phyloP scores from a whole-genome alignment of 2,329 filamentous ascomycete species.

The Ascochyta clinopodiicola region DNA sequence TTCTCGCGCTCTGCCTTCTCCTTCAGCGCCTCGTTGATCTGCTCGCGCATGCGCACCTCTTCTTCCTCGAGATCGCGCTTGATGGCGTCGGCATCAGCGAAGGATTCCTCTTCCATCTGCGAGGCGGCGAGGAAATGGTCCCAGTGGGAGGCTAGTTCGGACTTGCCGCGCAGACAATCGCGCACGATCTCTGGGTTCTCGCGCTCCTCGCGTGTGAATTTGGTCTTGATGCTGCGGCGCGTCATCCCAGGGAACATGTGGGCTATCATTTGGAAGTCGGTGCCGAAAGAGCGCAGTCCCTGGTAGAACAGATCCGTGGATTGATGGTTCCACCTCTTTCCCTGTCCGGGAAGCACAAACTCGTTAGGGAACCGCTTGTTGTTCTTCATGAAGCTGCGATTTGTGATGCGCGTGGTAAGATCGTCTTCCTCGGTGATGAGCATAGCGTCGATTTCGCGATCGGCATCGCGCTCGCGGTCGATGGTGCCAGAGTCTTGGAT shows the following conservation, averaged over 20 bases:
- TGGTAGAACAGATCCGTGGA: constrained; percentile 79
- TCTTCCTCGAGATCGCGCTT: constrained; percentile 37
- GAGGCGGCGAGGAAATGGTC: constrained; percentile 46
- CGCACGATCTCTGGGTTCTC: constrained; percentile 69
- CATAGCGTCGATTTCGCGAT: constrained; percentile 59
- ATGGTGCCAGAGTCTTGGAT: constrained; percentile 72
- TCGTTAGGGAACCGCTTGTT: constrained; percentile 57
- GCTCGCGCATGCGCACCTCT: constrained; percentile 35
- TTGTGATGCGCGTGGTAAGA: constrained; percentile 74
- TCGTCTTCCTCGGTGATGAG: constrained; percentile 79
- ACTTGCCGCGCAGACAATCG: constrained; percentile 61
- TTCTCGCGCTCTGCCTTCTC: constrained; percentile 47
- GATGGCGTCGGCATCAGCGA: constrained; percentile 47
- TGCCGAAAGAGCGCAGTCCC: constrained; percentile 77
- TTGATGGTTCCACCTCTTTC: constrained; percentile 68
- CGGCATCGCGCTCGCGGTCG: constrained; percentile 70
- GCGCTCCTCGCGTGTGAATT: constrained; percentile 81
- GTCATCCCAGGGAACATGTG: constrained; percentile 76
- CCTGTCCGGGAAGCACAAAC: constrained; percentile 52
- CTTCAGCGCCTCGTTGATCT: constrained; percentile 46
- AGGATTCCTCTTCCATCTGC: constrained; percentile 44
- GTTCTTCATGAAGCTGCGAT: constrained; percentile 71
- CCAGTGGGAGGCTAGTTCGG: constrained; percentile 45
- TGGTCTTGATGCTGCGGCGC: constrained; percentile 77
- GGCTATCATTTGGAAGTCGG: constrained; percentile 81